Conservation (phyloP, 495 filamentous ascomycete genomes). For the Pseudoneurospora amorphoporcata region DNA sequence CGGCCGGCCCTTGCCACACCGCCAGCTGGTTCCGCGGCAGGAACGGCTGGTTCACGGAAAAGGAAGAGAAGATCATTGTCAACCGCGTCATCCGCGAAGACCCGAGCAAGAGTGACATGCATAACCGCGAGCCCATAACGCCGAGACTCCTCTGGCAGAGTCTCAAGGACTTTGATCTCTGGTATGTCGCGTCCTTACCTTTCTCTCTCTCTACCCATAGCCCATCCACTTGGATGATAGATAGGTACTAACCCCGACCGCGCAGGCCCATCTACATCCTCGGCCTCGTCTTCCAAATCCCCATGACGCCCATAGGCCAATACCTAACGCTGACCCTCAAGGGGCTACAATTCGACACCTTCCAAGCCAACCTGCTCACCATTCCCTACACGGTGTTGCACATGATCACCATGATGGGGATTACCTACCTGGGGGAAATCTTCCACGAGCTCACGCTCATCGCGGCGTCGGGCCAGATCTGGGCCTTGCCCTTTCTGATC, state of each 20-base stretch:
- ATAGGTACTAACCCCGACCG: neutral
- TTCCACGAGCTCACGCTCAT: constrained; percentile 39
- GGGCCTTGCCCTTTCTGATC: constrained; percentile 47
- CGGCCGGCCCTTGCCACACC: constrained; percentile 62
- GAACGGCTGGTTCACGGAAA: constrained; percentile 61
- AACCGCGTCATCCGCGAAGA: constrained; percentile 65
- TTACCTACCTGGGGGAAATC: constrained; percentile 43
- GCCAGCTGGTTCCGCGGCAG: constrained; percentile 57
- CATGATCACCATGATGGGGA: constrained; percentile 34
- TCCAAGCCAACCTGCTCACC: constrained; percentile 48
- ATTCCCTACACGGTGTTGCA: constrained; percentile 30
- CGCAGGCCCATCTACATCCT: constrained; percentile 57
- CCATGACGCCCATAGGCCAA: constrained; percentile 40
- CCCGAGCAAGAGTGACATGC: constrained; percentile 54
- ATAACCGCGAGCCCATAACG: constrained; percentile 52
- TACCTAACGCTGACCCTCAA: constrained; percentile 57
- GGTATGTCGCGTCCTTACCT: constrained; percentile 28
- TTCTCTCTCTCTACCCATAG: too few species aligned
- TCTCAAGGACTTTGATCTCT: constrained; percentile 63
- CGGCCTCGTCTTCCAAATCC: constrained; percentile 53
- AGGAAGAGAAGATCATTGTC: constrained; percentile 59
- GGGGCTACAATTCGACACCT: constrained; percentile 56
- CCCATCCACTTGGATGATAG: too few species aligned
- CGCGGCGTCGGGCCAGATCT: constrained; percentile 38
- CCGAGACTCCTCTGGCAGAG: constrained; percentile 49